phyloP scores from a whole-genome alignment of 148 eudicot genomes.

The Chenopodium quinoa region DNA sequence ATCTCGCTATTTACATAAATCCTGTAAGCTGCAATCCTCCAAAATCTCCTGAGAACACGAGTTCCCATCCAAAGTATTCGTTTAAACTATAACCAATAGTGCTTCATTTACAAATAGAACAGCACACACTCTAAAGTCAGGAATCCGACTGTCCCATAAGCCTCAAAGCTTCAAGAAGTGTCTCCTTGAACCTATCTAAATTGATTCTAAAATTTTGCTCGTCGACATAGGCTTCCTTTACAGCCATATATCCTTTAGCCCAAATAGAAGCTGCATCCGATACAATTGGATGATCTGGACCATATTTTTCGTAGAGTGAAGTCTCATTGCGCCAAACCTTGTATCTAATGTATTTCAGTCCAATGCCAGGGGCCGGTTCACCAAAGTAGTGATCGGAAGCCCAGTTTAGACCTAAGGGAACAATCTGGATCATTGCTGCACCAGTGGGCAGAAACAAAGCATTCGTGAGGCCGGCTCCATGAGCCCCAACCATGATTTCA shows the following conservation, averaged over 20 bases:
- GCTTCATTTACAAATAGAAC: conserved; percentile 10
- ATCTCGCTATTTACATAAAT: conserved; percentile 7
- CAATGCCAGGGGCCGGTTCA: conserved; percentile 49
- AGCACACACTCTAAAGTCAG: conserved; percentile 2
- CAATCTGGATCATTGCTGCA: conserved; percentile 61
- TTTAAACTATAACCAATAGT: not conserved
- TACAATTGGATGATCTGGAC: conserved; percentile 41
- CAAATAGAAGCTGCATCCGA: conserved; percentile 33
- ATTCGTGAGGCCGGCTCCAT: conserved; percentile 74
- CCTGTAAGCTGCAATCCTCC: not conserved
- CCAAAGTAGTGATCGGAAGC: conserved; percentile 46
- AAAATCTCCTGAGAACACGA: conserved; percentile 10
- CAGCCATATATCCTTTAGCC: conserved; percentile 40
- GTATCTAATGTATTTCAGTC: conserved; percentile 51
- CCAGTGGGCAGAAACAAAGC: conserved; percentile 54
- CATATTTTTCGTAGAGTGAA: conserved; percentile 41
- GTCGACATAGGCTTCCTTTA: conserved; percentile 44
- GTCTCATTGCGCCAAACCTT: conserved; percentile 59
- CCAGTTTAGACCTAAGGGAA: conserved; percentile 54
- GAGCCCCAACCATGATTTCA: conserved; percentile 60
- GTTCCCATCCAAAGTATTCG: conserved; percentile 1
- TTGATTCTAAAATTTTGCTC: conserved; percentile 47
- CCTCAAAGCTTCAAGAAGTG: conserved; percentile 46
- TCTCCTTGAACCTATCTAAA: conserved; percentile 38
- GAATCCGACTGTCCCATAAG: conserved; percentile 26